Evolutionary conservation across 2,329 filamentous ascomycete species (phyloP).

Genomic region (Phyllachora maydis): DNA sequence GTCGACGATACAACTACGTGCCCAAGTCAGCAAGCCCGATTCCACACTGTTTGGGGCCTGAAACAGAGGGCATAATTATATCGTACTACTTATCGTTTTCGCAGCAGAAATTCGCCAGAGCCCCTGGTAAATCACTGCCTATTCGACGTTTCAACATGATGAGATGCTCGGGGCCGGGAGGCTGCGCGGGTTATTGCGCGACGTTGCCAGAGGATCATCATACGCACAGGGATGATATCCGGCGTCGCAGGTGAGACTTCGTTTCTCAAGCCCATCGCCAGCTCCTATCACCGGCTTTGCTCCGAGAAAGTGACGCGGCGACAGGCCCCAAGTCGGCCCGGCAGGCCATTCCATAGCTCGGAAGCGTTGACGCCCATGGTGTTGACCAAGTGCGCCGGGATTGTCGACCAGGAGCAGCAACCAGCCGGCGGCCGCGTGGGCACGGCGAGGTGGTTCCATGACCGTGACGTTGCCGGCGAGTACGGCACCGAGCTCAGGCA

Average conservation of each 20-base stretch:
- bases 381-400: too few relatives aligned
- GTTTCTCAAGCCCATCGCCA: conserved; percentile 3
- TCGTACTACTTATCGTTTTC: conserved; percentile 5
- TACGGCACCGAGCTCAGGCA: too few relatives aligned
- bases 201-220: neutral
- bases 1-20: conserved; percentile 11
- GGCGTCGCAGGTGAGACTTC: conserved; percentile 3
- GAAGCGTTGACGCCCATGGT: too few relatives aligned
- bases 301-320: conserved; percentile 5
- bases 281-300: conserved; percentile 3
- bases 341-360: too few relatives aligned
- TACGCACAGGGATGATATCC: conserved; percentile 5
- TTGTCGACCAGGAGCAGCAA: too few relatives aligned
- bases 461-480: too few relatives aligned
- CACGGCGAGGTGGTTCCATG: too few relatives aligned
- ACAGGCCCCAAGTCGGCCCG: too few relatives aligned
- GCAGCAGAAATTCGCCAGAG: conserved; percentile 4
- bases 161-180: too few relatives aligned
- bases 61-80: neutral
- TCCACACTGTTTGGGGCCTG: too few relatives aligned
- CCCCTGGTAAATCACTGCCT: conserved; percentile 6
- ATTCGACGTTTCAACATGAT: too few relatives aligned
- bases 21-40: neutral
- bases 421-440: too few relatives aligned
- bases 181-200: neutral